Base-by-base conservation (phyloP, 371 early-diverging fungal species). In the Coemansia sp. region DNA sequence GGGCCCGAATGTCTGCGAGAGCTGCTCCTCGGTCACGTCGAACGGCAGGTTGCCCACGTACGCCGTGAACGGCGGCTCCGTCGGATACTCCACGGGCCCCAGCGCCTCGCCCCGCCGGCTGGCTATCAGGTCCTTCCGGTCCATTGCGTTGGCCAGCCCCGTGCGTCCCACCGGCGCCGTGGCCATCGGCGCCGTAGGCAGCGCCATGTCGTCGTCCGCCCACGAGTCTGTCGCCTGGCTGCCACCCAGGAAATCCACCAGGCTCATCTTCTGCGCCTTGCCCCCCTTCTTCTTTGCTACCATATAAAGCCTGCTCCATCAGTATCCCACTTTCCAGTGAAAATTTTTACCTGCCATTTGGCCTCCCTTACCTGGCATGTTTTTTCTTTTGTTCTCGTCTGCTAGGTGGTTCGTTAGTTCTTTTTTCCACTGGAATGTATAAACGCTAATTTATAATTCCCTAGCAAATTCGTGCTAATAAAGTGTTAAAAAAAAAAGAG, bases 201-300 rank as follows among this genome's bases (percentile, higher is more conserved):
- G 85, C 63, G 86, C 90, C 34, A 82, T 78, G 77, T 90, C 88
- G 78, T 96, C 94, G 83, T 96, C 96, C 66, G 95, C 94, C 94
- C 95, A 96, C 53, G 90, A 88, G 50, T 83, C 84, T 41, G 80
- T 77, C 63, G 84, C 40, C 1, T 63, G 63, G 1, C 57, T 47
- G 30, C 70, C 77, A 30, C 36, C 53, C 31, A 77, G 60, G 34
- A 77, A 77, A 53, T 74, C 77, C 12, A 16, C 42, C 59, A 77
- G 77, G 35, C 64, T 66, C 77, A 77, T 77, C 45, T 70, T 76
- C 39, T 76, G 63, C 16, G 65, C 76, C 62, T 77, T 76, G 38
- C 45, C 35, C 34, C 67, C 76, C 61, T 76, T 76, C 67, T 77
- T 75, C 40, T 76, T 72, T 9, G 66, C 72, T 70, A 60, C 42